Percentiles rank a stretch among this genome's conserved stretches.
Evolutionary conservation across 2,329 filamentous ascomycete genomes (phyloP).

Genomic region (Fusarium chaquense): DNA sequence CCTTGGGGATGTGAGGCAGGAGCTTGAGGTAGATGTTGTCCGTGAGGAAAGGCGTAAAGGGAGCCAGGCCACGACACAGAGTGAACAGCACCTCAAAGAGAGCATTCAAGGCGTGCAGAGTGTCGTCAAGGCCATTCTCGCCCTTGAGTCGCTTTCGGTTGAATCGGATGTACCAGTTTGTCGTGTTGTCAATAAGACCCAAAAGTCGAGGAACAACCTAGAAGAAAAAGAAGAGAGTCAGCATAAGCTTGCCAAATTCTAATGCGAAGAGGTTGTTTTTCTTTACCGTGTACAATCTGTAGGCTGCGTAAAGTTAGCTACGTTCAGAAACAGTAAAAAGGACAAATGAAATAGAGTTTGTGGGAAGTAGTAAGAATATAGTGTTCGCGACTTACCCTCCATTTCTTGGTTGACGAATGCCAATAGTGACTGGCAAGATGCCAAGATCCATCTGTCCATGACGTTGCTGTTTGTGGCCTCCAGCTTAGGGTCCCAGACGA

Average conservation of each 20-base stretch:
- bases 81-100: slow-evolving; percentile 95
- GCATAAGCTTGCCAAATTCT: background rate
- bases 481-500: slow-evolving; percentile 79
- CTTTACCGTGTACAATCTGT: slow-evolving; percentile 55
- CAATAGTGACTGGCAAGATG: slow-evolving; percentile 89
- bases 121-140: slow-evolving; percentile 86
- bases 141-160: slow-evolving; percentile 93
- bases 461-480: slow-evolving; percentile 86
- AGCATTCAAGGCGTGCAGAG: slow-evolving; percentile 89
- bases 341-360: background rate
- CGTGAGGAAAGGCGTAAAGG: slow-evolving; percentile 95
- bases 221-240: background rate
- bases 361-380: background rate
- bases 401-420: slow-evolving; percentile 95
- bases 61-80: slow-evolving; percentile 86
- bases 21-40: slow-evolving; percentile 93
- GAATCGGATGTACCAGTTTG: slow-evolving; percentile 99
- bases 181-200: slow-evolving; percentile 89
- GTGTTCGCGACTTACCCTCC: slow-evolving; percentile 66
- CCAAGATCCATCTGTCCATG: slow-evolving; percentile 96
- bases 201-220: slow-evolving; percentile 78
- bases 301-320: slow-evolving; percentile 57
- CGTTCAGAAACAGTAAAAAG: background rate
- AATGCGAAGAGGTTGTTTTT: background rate
- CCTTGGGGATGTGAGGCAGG: slow-evolving; percentile 82